These are phyloP conservation scores for Fraxinus excelsior DNA, from an alignment of 257 asterid species.

Conservation along the genomic window DNA sequence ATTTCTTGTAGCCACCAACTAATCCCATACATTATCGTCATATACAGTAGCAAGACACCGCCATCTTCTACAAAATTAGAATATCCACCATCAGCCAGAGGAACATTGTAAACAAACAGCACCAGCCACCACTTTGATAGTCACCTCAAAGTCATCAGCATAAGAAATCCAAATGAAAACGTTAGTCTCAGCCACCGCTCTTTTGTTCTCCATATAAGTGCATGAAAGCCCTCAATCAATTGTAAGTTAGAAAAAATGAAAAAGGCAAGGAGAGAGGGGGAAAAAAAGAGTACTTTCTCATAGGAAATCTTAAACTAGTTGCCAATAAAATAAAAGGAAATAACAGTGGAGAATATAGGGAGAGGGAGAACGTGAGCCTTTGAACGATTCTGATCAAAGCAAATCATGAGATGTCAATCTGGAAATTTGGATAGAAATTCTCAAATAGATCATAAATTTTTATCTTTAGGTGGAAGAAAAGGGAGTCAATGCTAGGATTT, in stretches of 20 bases:
- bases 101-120: too few relatives aligned
- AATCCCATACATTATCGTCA: too few relatives aligned
- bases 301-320: not conserved
- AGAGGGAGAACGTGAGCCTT: too few relatives aligned
- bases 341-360: too few relatives aligned
- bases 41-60: too few relatives aligned
- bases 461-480: not conserved
- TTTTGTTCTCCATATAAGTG: not conserved
- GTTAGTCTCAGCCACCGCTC: not conserved
- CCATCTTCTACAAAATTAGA: too few relatives aligned
- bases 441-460: not conserved
- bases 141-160: not conserved
- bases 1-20: too few relatives aligned
- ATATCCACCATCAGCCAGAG: too few relatives aligned
- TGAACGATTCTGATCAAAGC: not conserved
- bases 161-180: not conserved
- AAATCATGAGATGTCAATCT: not conserved
- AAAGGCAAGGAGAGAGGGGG: not conserved
- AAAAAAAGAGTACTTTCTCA: not conserved
- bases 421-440: too few relatives aligned
- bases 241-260: not conserved
- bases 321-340: not conserved
- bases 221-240: not conserved
- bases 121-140: not conserved
- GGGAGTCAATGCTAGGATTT: not conserved